Base-by-base conservation (phyloP, 208 protist species). In the Naegleria lovaniensis region DNA sequence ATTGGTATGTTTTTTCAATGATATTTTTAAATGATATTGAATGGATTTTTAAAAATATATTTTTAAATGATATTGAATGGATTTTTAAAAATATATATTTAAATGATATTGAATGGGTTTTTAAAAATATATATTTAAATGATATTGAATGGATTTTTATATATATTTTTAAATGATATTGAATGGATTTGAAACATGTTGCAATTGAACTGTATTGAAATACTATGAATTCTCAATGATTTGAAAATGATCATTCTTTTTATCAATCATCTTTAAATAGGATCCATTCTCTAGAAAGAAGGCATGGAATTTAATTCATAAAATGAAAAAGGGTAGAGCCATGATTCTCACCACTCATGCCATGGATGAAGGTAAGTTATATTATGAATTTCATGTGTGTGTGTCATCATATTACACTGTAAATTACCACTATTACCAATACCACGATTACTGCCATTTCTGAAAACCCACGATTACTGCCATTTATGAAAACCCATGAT, bases 291-390 rank as follows among this genome's bases (percentile, higher is more conserved):
- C 93, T 36, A 91, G 93, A 36, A 59, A 90, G 11, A 89, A 93
- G 33, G 84, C 96, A 41, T 97, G 95, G 95, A 89, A 96, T 83
- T 67, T 95, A 55, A 94, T 97, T 85, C 67, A 93, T 38, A 87
- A 91, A 40, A 90, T 86, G 33, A 90, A 87, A 33, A 19, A 40
- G 33, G 90, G 84, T 1, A 91, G 95, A 55, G 92, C 84, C 43
- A 93, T 96, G 58, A 87, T 97, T 48, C 87, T 96, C 29, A 95
- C 93, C 4, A 97, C 94, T 16, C 94, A 95, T 91, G 92, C 87
- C 91, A 92, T 96, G 90, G 95, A 96, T 9, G 93, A 96, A 89
- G 43, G 43, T 48, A 48, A 48, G 43, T 48, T 7, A 92, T 75
- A 22, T 22, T 29, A 75, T 22, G 58, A 29, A 75, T 75, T 75